A percentile compares a stretch with the other conserved stretches of the same genome.
Conservation (phyloP, 2,329 filamentous ascomycete genomes). For the Pseudogymnoascus verrucosus region DNA sequence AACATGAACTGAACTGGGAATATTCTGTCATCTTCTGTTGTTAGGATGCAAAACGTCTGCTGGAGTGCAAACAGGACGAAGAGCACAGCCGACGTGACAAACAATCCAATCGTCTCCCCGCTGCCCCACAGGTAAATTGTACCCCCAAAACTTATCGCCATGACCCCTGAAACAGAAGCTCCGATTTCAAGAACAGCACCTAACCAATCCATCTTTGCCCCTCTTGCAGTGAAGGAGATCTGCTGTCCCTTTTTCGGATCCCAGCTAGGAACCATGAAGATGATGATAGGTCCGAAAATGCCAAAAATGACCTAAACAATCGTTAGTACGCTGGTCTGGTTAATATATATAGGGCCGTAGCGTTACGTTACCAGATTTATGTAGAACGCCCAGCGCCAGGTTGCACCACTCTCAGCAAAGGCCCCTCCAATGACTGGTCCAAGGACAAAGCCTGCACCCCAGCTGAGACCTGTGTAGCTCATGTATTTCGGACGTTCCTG, state of each 20-base stretch:
- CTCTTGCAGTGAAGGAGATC: not conserved
- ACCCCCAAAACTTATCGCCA: no score
- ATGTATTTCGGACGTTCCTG: not conserved
- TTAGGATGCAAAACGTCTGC: constrained; percentile 12
- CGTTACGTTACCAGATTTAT: constrained; percentile 15
- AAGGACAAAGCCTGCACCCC: not conserved
- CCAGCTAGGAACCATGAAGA: not conserved
- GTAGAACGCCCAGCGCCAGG: constrained; percentile 29
- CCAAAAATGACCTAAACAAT: constrained; percentile 25
- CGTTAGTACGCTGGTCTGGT: no score
- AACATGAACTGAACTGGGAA: not conserved
- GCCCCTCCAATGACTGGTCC: constrained; percentile 18
- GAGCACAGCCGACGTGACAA: no score
- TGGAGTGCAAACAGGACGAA: no score
- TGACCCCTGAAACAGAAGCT: no score
- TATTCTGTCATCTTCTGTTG: not conserved
- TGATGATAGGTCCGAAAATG: constrained; percentile 13
- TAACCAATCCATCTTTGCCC: constrained; percentile 29
- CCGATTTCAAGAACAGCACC: constrained; percentile 26
- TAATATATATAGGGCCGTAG: no score
- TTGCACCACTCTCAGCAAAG: constrained; percentile 25
- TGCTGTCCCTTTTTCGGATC: not conserved
- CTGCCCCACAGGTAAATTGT: no score
- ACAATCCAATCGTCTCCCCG: no score
- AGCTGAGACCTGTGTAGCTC: not conserved